Evolutionary conservation across 2,329 filamentous ascomycete genomes (phyloP), one percentile per base, ranked within the genome.

Genomic region (Fusarium buharicum): DNA sequence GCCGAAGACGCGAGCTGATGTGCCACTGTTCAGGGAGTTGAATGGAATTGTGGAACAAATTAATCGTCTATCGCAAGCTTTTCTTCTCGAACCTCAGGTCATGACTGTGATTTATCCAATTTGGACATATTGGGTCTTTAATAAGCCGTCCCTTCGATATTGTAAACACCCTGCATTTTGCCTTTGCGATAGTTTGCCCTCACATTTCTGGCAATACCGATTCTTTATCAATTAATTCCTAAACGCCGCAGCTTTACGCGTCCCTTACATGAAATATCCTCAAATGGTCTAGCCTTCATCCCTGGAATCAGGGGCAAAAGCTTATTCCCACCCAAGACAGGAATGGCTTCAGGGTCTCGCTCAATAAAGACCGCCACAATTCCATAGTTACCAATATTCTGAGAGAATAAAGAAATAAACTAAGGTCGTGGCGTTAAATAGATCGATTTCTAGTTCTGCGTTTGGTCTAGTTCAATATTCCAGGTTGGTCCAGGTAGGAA

Each of bases 11-110:
- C 14, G 30, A 27, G n/a, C 1, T 37, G 22, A 39, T n/a, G 18
- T 18, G 76, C 70, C 34, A 8, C 54, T 83, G 7, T 55, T 86
- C 13, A 65, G 75, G 0, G 41, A 78, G 9, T 64, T 87, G 6
- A 73, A 75, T n/a, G n/a, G n/a, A n/a, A n/a, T n/a, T n/a, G n/a
- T n/a, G n/a, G n/a, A n/a, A n/a, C n/a, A n/a, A n/a, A n/a, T n/a
- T n/a, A n/a, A n/a, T n/a, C n/a, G n/a, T n/a, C n/a, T n/a, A n/a
- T n/a, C n/a, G n/a, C n/a, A n/a, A n/a, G n/a, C n/a, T n/a, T n/a
- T n/a, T n/a, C n/a, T n/a, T n/a, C n/a, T n/a, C n/a, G n/a, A n/a
- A n/a, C n/a, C n/a, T n/a, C n/a, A n/a, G n/a, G n/a, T n/a, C n/a
- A n/a, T n/a, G n/a, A n/a, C n/a, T n/a, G n/a, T n/a, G n/a, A n/a